Evolutionary conservation across 352 stramenopile species (phyloP).

Genomic region (Phytophthora hibernalis): DNA sequence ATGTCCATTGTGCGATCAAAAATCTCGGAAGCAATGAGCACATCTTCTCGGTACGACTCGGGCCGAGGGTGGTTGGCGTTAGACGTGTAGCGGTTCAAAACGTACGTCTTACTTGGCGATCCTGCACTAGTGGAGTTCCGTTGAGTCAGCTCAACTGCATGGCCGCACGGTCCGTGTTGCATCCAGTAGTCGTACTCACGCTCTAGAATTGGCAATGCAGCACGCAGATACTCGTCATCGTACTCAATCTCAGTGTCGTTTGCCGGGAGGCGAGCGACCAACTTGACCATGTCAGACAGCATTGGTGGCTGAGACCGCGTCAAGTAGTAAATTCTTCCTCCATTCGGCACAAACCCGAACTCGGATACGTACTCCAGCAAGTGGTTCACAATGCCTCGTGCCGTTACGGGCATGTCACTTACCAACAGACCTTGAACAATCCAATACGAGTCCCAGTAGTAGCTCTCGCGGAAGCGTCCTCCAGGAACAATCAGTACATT

Average conservation of each 20-base stretch:
- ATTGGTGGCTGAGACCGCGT: conserved; percentile 91
- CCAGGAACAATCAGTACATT: conserved; percentile 89
- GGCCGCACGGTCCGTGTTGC: conserved; percentile 64
- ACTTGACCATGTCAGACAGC: conserved; percentile 87
- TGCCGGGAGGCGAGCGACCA: conserved; percentile 49
- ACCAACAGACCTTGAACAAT: conserved; percentile 90
- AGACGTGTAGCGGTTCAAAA: conserved; percentile 86
- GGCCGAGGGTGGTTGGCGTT: conserved; percentile 77
- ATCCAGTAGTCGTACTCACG: conserved; percentile 90
- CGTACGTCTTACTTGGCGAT: conserved; percentile 28
- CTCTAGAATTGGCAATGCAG: conserved; percentile 70
- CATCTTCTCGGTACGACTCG: conserved; percentile 89
- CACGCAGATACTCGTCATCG: conserved; percentile 59
- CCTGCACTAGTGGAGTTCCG: conserved; percentile 24
- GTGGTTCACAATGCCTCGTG: conserved; percentile 85
- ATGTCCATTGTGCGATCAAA: conserved; percentile 48
- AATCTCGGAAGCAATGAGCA: conserved; percentile 69
- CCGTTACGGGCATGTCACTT: conserved; percentile 81
- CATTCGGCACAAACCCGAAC: conserved; percentile 92
- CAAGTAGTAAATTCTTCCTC: conserved; percentile 92
- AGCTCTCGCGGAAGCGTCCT: conserved; percentile 92
- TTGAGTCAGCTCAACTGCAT: conserved; percentile 60
- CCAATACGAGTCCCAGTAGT: conserved; percentile 96
- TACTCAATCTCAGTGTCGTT: conserved; percentile 56
- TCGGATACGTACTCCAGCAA: conserved; percentile 87